Evolutionary conservation across 805 yeast species (phyloP), one percentile per base, ranked within the genome.

Genomic region (Wickerhamomyces bovis): DNA sequence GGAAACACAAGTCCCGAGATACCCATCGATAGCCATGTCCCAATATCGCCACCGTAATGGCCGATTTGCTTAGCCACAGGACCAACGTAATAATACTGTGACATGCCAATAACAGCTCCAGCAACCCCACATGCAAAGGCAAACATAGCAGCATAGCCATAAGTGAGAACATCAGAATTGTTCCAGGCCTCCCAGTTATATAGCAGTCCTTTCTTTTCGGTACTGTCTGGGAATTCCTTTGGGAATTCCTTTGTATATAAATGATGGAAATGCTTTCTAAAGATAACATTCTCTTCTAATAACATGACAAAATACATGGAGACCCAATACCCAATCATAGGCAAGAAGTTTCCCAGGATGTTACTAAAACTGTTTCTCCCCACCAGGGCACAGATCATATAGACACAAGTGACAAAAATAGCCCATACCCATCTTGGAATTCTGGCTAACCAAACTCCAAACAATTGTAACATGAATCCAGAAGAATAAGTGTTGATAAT

Each of bases 321-420:
- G 46, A 86, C 78, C 96, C 96, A 88, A 67, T 88, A 88, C 1
- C 95, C 95, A 49, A 88, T 77, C 96, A 88, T 88, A 9, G 96
- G 96, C 56, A 88, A 68, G 66, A 88, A 88, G 58, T 88, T 88
- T 9, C 88, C 80, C 54, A 88, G 68, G 49, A 89, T 86, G 2
- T 79, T 72, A 47, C 87, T 72, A 61, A 89, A 84, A 55, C 82
- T 81, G 59, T 83, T 69, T 55, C 84, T 74, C 9, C 96, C 96
- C 20, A 77, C 92, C 49, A 87, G 66, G 1, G 95, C 82, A 61
- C 88, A 76, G 4, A 83, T 78, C 50, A 85, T 69, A 57, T 82
- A 85, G 21, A 85, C 67, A 1, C 70, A 75, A 15, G 89, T 83
- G 20, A 83, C 74, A 6, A 77, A 62, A 39, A 86, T 65, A 1